phyloP scores from a whole-genome alignment of 345 rosid genomes.

The Excoecaria cochinchinensis region DNA sequence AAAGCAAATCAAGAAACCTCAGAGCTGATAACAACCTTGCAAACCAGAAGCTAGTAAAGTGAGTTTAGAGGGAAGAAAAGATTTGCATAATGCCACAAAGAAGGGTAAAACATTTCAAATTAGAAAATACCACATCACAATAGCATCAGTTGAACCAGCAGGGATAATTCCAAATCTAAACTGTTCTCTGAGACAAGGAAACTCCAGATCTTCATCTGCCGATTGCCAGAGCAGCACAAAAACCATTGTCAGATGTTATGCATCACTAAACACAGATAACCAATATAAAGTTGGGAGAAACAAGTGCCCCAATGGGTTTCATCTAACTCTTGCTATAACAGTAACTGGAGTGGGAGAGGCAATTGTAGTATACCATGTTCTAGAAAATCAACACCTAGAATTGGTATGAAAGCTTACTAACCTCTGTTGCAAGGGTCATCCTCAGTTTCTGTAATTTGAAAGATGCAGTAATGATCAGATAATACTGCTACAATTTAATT shows the following conservation, averaged over 20 bases:
- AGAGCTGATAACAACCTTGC: neutral
- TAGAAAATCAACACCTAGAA: neutral
- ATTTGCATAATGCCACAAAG: neutral
- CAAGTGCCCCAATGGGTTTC: neutral
- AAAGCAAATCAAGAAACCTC: neutral
- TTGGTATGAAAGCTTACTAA: constrained; percentile 29
- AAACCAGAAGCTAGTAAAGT: neutral
- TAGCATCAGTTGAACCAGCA: constrained; percentile 92
- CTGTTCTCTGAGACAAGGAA: constrained; percentile 40
- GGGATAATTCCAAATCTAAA: constrained; percentile 87
- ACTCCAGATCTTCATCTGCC: constrained; percentile 45
- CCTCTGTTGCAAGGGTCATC: constrained; percentile 38
- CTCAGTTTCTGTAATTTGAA: constrained; percentile 43
- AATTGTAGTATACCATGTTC: neutral
- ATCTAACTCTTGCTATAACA: neutral
- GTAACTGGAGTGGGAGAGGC: neutral
- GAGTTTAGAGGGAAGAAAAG: neutral
- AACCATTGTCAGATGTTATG: neutral
- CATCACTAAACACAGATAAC: constrained; percentile 7
- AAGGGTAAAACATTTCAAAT: neutral
- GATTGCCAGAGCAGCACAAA: constrained; percentile 27
- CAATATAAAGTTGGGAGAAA: neutral
- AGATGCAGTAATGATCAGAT: constrained; percentile 6
- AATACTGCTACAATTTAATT: constrained; percentile 15
- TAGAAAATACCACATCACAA: constrained; percentile 68